Base-by-base conservation (phyloP, 2,329 filamentous ascomycete species). In the Geoglossum cookeanum region DNA sequence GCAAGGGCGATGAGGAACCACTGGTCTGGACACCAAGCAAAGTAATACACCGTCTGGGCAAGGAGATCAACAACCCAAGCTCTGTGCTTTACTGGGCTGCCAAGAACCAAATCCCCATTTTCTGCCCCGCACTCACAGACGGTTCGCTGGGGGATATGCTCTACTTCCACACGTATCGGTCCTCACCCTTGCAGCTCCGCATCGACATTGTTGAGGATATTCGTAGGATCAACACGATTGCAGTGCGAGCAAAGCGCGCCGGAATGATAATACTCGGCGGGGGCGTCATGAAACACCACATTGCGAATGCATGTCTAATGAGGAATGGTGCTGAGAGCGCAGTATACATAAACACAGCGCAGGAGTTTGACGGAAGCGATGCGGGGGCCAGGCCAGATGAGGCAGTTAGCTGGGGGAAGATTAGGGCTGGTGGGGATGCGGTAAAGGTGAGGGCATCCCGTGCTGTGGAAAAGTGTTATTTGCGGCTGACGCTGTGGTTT, bases 351-450 rank as follows among this genome's bases (percentile, higher is more conserved):
- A 98, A 98, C 70, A 98, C 92, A 0, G 92, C 82, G 0, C 89
- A 96, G 68, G 92, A 98, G 68, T 98, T 96, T 67, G 92, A 98
- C 68, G 92, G 92, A 2, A 96, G 89, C 64, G 92, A 98, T 72
- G 91, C 92, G 0, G 92, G 92, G 0, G 92, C 92, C 3, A 77
- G 92, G 57, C 92, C 92, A 3, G 92, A 98, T 65, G 92, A 98
- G 72, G 92, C 92, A 4, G 87, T 98, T 15, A 96, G 90, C 61
- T 98, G 92, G 92, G 92, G 92, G 2, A 98, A 98, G 76, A 96
- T 98, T 70, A 96, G 94, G 70, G 76, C 83, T 47, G 86, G 84
- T 56, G 92, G 85, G 1, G 84, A 92, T 61, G 85, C 83, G 64
- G 90, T 97, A 58, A 98, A 97, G 81, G 48, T 51, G 27, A 13